These are phyloP conservation scores for Fusarium foetens DNA, from an alignment of 2,329 filamentous ascomycete genomes.

Conservation along the genomic window DNA sequence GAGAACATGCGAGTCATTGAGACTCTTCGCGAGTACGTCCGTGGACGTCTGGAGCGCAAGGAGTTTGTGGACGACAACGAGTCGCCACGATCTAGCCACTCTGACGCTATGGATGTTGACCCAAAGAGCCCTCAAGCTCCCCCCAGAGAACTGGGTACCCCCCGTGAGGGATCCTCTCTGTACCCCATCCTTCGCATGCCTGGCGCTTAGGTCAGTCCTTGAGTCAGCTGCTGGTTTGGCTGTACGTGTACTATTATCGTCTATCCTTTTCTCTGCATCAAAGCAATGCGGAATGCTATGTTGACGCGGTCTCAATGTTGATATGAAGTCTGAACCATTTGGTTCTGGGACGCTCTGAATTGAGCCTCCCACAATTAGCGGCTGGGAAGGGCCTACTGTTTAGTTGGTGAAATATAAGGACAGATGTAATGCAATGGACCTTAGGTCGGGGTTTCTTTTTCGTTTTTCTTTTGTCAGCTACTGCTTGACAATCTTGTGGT, in stretches of 20 bases:
- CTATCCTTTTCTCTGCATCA: conserved; percentile 4
- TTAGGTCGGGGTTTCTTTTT: background rate
- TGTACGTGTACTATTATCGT: conserved; percentile 40
- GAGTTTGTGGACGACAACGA: conserved; percentile 58
- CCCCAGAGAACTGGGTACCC: conserved; percentile 37
- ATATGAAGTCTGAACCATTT: conserved; percentile 4
- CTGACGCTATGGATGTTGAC: conserved; percentile 53
- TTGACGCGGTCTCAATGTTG: conserved; percentile 1
- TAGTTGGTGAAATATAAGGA: background rate
- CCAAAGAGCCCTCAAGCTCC: conserved; percentile 46
- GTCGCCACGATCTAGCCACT: conserved; percentile 26
- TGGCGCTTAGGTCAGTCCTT: conserved; percentile 42
- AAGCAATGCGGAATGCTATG: conserved; percentile 1
- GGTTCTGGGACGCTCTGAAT: background rate
- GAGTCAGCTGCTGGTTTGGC: conserved; percentile 21
- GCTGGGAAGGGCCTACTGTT: conserved; percentile 5
- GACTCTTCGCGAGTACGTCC: conserved; percentile 67
- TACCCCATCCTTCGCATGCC: conserved; percentile 56
- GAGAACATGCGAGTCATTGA: conserved; percentile 74
- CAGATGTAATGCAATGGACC: background rate
- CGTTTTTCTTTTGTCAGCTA: conserved; percentile 6
- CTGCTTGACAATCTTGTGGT: conserved; percentile 2
- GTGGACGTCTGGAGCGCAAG: conserved; percentile 64
- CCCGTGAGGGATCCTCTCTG: conserved; percentile 49
- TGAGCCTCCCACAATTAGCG: background rate